Evolutionary conservation across 2,329 filamentous ascomycete genomes (phyloP).

Genomic region (Leptoxyphium fumago): DNA sequence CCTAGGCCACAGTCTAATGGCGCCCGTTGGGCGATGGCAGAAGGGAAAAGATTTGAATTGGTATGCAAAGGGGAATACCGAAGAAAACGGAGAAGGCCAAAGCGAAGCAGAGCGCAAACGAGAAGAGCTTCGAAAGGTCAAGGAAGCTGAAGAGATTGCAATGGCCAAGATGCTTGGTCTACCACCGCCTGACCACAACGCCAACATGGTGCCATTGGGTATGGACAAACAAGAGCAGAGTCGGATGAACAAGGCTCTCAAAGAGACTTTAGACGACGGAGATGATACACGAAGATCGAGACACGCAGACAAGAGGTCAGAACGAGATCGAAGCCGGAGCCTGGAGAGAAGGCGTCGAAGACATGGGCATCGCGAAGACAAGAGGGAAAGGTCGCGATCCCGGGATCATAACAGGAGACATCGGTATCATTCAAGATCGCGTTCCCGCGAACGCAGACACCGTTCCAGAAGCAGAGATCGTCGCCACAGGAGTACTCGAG

Average conservation of each 20-base stretch:
- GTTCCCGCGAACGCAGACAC: slow-evolving; percentile 7
- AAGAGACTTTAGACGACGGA: slow-evolving; percentile 28
- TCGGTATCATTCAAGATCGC: slow-evolving; percentile 2
- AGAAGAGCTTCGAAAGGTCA: slow-evolving; percentile 65
- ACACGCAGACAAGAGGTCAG: slow-evolving; percentile 17
- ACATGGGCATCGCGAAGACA: slow-evolving; percentile 4
- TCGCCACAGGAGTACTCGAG: neutral
- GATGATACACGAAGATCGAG: slow-evolving; percentile 20
- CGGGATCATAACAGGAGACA: slow-evolving; percentile 8
- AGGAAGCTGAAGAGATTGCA: slow-evolving; percentile 86
- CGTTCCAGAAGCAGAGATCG: slow-evolving; percentile 11
- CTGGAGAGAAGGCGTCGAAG: slow-evolving; percentile 4
- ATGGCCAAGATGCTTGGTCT: slow-evolving; percentile 71
- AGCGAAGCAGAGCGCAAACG: slow-evolving; percentile 50
- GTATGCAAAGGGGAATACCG: slow-evolving; percentile 44
- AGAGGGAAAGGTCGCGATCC: slow-evolving; percentile 6
- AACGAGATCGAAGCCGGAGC: slow-evolving; percentile 2
- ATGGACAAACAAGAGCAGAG: slow-evolving; percentile 32
- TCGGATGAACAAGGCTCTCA: slow-evolving; percentile 41
- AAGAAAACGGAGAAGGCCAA: slow-evolving; percentile 31
- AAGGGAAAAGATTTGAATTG: slow-evolving; percentile 55
- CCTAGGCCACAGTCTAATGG: slow-evolving; percentile 82
- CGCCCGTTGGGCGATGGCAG: slow-evolving; percentile 81
- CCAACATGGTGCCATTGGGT: slow-evolving; percentile 51
- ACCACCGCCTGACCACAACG: slow-evolving; percentile 48